Evolutionary conservation across 352 stramenopile species (phyloP), one percentile per base, ranked within the genome.

Genomic region (Ophiocytium majus): DNA sequence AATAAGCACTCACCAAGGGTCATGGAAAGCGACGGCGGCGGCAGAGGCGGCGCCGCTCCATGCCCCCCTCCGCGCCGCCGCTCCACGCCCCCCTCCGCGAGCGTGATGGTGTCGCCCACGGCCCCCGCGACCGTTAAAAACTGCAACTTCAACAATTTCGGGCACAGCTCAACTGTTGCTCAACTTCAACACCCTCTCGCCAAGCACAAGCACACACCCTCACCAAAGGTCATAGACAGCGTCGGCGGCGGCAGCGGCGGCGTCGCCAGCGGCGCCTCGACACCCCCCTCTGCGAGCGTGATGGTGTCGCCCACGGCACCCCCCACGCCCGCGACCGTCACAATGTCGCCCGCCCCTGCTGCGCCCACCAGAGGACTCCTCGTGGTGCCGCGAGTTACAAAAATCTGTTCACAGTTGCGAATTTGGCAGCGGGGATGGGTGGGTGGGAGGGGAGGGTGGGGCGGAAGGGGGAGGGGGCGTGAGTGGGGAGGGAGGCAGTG

Each of bases 221-320:
- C n/a, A n/a, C n/a, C 83, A 37, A 99, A 99, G 74, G 97, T 97
- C 94, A 99, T 99, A 32, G 93, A 96, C 80, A 99, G 94, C n/a
- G 96, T 99, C 5, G 97, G 96, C 74, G 97, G 97, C 79, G 97
- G 94, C 35, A 99, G 91, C 74, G 96, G 94, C 71, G 95, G 95
- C 63, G 96, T 98, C 49, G 93, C 90, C 82, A 99, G 94, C n/a
- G 95, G 93, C 71, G 87, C 34, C 10, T 85, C 75, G 0, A 93
- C 31, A 19, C 83, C 83, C 36, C 75, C 89, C 64, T 86, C 86
- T 0, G 91, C 86, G 86, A 95, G 91, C 82, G 92, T 93, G 32
- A 97, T 93, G 36, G 94, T 97, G 90, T 97, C 93, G 37, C 93
- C 95, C 66, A 97, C 94, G 82, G 79, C 83, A 71, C 84, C 86